phyloP scores from a whole-genome alignment of 306 rosid species.

The Rosa persica region DNA sequence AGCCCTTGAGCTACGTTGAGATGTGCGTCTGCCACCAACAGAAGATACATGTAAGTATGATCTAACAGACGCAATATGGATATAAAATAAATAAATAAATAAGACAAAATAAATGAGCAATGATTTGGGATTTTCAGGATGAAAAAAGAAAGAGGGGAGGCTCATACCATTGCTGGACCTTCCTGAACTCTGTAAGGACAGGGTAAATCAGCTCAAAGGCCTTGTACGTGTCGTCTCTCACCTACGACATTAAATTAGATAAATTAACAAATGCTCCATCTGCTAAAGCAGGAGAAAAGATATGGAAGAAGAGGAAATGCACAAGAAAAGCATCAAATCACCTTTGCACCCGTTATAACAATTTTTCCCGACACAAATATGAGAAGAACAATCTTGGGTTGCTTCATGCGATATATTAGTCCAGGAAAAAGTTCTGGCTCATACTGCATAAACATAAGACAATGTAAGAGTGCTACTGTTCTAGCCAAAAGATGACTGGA shows the following conservation, averaged over 20 bases:
- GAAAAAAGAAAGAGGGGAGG: neutral
- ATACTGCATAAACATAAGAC: slow-evolving; percentile 37
- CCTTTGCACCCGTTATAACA: slow-evolving; percentile 96
- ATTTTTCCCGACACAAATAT: slow-evolving; percentile 87
- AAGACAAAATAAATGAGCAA: neutral
- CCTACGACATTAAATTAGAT: slow-evolving; percentile 36
- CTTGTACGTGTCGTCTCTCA: slow-evolving; percentile 81
- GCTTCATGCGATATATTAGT: slow-evolving; percentile 86
- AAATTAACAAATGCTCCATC: neutral
- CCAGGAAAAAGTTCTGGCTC: slow-evolving; percentile 94
- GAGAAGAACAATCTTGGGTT: slow-evolving; percentile 83
- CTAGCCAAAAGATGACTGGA: neutral
- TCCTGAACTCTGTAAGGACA: slow-evolving; percentile 81
- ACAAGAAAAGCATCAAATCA: slow-evolving; percentile 17
- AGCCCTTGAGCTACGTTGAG: neutral
- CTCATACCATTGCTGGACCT: slow-evolving; percentile 65
- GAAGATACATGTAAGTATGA: neutral
- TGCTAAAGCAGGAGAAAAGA: neutral
- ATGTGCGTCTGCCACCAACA: slow-evolving; percentile 4
- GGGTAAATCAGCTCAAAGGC: slow-evolving; percentile 88
- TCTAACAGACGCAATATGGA: neutral
- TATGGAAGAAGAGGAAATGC: neutral
- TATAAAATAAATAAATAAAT: neutral
- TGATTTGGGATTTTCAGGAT: neutral
- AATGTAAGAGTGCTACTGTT: slow-evolving; percentile 1